These are phyloP conservation scores for Telfairia occidentalis DNA, from an alignment of 331 rosid genomes.

Conservation along the genomic window DNA sequence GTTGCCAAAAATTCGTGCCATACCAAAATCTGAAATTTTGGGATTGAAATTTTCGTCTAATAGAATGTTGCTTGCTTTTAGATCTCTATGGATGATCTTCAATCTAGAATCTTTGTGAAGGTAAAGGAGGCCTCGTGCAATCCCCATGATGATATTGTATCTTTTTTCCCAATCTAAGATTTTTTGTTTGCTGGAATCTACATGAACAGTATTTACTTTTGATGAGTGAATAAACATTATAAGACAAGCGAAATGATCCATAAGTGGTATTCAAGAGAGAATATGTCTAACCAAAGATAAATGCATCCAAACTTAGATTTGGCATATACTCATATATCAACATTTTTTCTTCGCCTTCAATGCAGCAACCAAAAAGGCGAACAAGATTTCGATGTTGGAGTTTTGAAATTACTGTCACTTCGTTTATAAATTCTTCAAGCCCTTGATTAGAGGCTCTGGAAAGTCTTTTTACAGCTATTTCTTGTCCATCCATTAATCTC, in stretches of 20 bases:
- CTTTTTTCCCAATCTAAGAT: slow-evolving; percentile 19
- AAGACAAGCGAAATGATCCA: background rate
- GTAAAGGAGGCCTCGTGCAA: background rate
- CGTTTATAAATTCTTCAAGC: slow-evolving; percentile 30
- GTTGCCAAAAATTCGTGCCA: slow-evolving; percentile 21
- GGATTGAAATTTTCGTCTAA: slow-evolving; percentile 24
- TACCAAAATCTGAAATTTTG: slow-evolving; percentile 18
- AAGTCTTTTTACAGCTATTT: slow-evolving; percentile 41
- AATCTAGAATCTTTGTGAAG: background rate
- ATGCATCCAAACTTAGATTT: slow-evolving; percentile 19
- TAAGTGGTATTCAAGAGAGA: background rate
- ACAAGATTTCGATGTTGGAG: slow-evolving; percentile 37
- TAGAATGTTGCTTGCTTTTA: slow-evolving; percentile 10
- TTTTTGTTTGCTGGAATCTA: slow-evolving; percentile 14
- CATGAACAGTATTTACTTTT: background rate
- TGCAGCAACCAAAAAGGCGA: slow-evolving; percentile 19
- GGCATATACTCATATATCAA: slow-evolving; percentile 29
- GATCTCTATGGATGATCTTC: background rate
- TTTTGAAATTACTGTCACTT: slow-evolving; percentile 30
- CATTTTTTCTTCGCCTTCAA: slow-evolving; percentile 24
- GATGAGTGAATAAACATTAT: background rate
- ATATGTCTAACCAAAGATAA: background rate
- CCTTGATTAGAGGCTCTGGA: slow-evolving; percentile 33
- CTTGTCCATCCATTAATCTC: slow-evolving; percentile 24
- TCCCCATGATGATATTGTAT: background rate